phyloP scores from a whole-genome alignment of 257 asterid genomes.

The Leptodermis oblonga region DNA sequence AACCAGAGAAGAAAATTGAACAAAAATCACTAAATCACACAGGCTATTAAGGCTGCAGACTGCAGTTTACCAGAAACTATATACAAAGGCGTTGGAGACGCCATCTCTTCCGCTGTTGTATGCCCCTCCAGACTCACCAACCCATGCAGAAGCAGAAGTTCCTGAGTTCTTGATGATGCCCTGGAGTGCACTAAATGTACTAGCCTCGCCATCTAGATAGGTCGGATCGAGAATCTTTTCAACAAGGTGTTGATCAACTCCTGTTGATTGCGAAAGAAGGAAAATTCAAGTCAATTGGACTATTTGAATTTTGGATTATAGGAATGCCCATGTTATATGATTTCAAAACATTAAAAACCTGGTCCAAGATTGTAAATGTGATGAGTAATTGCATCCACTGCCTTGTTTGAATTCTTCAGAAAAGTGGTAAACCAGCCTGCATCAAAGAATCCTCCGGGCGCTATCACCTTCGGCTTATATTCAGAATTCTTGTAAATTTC shows the following conservation, averaged over 20 bases:
- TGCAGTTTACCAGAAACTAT: slow-evolving; percentile 61
- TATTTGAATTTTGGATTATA: background rate
- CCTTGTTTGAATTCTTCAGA: slow-evolving; percentile 26
- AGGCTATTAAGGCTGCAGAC: background rate
- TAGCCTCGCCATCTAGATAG: slow-evolving; percentile 49
- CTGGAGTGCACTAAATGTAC: slow-evolving; percentile 37
- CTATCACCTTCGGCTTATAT: slow-evolving; percentile 37
- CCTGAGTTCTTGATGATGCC: slow-evolving; percentile 33
- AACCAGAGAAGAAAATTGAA: background rate
- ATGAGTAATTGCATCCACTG: slow-evolving; percentile 48
- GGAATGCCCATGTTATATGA: background rate
- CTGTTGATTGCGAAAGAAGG: slow-evolving; percentile 25
- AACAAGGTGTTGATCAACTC: slow-evolving; percentile 53
- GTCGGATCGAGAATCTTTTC: slow-evolving; percentile 60
- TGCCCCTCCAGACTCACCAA: slow-evolving; percentile 84
- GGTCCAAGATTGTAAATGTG: slow-evolving; percentile 78
- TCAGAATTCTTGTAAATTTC: slow-evolving; percentile 33
- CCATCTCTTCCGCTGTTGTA: slow-evolving; percentile 65
- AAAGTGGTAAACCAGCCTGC: slow-evolving; percentile 42
- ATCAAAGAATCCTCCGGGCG: slow-evolving; percentile 69
- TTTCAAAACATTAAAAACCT: slow-evolving; percentile 38
- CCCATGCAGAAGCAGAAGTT: slow-evolving; percentile 59
- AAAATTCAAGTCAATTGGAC: background rate
- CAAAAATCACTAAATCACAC: background rate
- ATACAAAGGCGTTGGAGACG: slow-evolving; percentile 67